Conservation (phyloP, 805 yeast genomes). For the Diddensiella transvaalensis region DNA sequence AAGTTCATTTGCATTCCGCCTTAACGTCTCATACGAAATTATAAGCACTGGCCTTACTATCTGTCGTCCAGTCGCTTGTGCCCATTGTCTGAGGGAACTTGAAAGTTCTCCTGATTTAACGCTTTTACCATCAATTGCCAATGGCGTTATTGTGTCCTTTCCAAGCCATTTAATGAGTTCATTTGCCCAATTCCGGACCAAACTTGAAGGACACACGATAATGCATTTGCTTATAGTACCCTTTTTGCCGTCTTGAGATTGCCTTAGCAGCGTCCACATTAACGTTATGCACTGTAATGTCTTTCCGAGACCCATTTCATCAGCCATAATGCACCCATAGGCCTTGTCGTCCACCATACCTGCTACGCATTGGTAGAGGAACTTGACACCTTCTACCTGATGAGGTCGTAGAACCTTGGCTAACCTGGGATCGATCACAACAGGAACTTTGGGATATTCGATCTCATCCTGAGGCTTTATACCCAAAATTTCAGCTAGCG, state of each 20-base stretch:
- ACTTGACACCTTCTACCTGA: slow-evolving; percentile 93
- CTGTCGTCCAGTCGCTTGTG: slow-evolving; percentile 78
- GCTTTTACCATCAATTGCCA: slow-evolving; percentile 85
- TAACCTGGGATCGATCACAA: slow-evolving; percentile 87
- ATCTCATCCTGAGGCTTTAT: slow-evolving; percentile 46
- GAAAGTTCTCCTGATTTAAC: slow-evolving; percentile 68
- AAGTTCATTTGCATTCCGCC: slow-evolving; percentile 77
- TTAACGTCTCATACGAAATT: slow-evolving; percentile 87
- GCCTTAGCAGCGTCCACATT: slow-evolving; percentile 88
- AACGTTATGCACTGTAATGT: slow-evolving; percentile 85
- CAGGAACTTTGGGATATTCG: slow-evolving; percentile 83
- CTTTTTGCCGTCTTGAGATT: slow-evolving; percentile 78
- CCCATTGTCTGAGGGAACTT: slow-evolving; percentile 74
- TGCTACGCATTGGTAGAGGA: slow-evolving; percentile 83
- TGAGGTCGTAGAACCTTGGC: slow-evolving; percentile 88
- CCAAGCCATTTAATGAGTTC: slow-evolving; percentile 95
- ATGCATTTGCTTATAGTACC: slow-evolving; percentile 84
- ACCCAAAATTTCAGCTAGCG: slow-evolving; percentile 79
- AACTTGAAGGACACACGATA: slow-evolving; percentile 91
- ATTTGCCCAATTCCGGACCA: slow-evolving; percentile 96
- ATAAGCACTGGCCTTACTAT: slow-evolving; percentile 91
- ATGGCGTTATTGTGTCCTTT: slow-evolving; percentile 78
- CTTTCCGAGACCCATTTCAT: slow-evolving; percentile 94
- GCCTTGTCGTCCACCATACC: slow-evolving; percentile 67
- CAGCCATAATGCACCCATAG: slow-evolving; percentile 97